Evolutionary conservation across 1,284 basidiomycete genomes (phyloP), one percentile per base, ranked within the genome.

Genomic region (Sparassis latifolia): DNA sequence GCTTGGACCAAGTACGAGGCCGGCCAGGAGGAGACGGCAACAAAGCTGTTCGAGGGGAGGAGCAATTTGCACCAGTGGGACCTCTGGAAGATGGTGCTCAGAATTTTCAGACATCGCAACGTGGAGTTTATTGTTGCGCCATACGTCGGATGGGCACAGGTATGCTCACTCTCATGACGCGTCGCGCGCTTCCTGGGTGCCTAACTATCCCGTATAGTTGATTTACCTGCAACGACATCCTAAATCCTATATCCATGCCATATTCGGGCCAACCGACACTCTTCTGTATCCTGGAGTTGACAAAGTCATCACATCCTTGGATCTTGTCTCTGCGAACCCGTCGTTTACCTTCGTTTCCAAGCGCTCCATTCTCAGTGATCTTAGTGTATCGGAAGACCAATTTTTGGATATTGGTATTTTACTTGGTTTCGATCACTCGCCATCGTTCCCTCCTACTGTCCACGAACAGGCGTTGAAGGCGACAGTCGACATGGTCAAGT

Each of bases 121-220:
- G 93, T 97, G 56, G 96, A 99, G 71, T 98, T 95, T 66, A 78
- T 99, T 44, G 84, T 98, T 55, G 95, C 97, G 38, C 96, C 96
- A 6, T 99, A 99, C 69, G 76, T 93, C 46, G 86, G 93, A 41
- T 91, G 89, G 79, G 91, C 94, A 42, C 96, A 97, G 79, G 93
- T 94, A 68, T 61, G 70, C 68, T 49, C 33, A 20, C 47, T 49
- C 50, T 57, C 52, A 49, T 58, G 52, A 56, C 56, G 49, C 52
- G 51, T 45, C 50, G 47, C 40, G 60, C 57, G 57, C 54, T 56
- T 55, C 40, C 4, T n/a, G 49, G 56, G 46, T 52, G 37, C 47
- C 41, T 30, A 44, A 45, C 48, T 55, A 45, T 42, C 42, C 39
- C 55, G 33, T 43, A 47, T 65, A 96, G 89, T 77, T 97, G 62